phyloP scores from a whole-genome alignment of 148 eudicot genomes.

The Nepenthes gracilis region DNA sequence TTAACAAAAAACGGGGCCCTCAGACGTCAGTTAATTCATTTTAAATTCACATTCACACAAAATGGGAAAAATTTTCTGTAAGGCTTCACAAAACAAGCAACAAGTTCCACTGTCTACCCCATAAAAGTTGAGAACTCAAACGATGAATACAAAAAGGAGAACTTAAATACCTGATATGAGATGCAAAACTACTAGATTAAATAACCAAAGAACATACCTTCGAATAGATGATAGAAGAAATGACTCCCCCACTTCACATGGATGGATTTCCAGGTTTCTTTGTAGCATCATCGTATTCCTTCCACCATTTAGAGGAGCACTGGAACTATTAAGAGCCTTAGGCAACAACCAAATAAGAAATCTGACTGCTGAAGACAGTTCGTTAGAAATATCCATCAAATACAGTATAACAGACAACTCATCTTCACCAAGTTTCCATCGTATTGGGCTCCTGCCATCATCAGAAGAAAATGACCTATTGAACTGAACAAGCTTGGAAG shows the following conservation, averaged over 20 bases:
- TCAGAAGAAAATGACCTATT: conserved; percentile 43
- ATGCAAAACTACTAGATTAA: no score
- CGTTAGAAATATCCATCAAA: conserved; percentile 68
- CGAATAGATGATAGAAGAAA: conserved; percentile 69
- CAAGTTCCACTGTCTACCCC: no score
- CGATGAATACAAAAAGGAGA: no score
- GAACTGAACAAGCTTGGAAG: conserved; percentile 41
- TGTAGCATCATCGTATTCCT: conserved; percentile 48
- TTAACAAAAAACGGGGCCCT: no score
- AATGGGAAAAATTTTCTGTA: no score
- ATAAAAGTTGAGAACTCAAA: no score
- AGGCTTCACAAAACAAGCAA: no score
- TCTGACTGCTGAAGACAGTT: conserved; percentile 57
- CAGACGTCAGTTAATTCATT: no score
- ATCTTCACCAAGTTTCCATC: conserved; percentile 94
- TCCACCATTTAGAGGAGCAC: conserved; percentile 47
- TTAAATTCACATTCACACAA: no score
- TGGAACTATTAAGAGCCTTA: conserved; percentile 43
- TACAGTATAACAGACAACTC: conserved; percentile 77
- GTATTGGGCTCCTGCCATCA: conserved; percentile 44
- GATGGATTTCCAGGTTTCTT: conserved; percentile 58
- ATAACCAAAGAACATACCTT: conserved; percentile 32
- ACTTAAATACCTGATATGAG: no score
- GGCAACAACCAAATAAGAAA: conserved; percentile 90
- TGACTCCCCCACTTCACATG: conserved; percentile 78